Evolutionary conservation across 2,329 filamentous ascomycete species (phyloP), one percentile per base, ranked within the genome.

Genomic region (Ophiostoma perfectum): DNA sequence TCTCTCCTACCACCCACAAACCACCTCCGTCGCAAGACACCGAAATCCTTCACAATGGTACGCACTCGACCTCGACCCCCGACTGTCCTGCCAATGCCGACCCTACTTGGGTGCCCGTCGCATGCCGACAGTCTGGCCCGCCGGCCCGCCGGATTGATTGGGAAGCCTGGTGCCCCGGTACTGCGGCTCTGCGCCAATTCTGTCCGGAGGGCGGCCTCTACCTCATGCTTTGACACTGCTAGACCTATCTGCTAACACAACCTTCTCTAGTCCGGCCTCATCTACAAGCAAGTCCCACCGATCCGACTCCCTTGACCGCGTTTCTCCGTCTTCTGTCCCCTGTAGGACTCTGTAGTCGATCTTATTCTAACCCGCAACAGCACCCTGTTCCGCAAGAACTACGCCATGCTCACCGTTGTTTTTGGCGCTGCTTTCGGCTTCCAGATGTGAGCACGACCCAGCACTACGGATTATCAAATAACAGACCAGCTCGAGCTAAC

Each of bases 341-440:
- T 27, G 16, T 12, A 36, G 14, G 8, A 2, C n/a, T 36, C 36
- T 4, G 5, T 18, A 6, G 1, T 11, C n/a, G 58, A 66, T 52
- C 49, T 65, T 5, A 12, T 58, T 55, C 69, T 70, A 72, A 71
- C 69, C 66, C 64, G 7, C 0, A 16, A 73, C 80, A 98, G 95
- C 84, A 80, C 87, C 77, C 76, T 98, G 74, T 89, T 98, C 84
- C 89, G 90, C 80, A 89, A 86, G 78, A 99, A 99, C 85, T 90
- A 86, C 75, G 84, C 90, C 78, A 97, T 97, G 87, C 84, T 99
- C 76, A 89, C 87, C 74, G 85, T 88, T 73, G 91, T 99, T 78
- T 99, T 99, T 79, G 86, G 83, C 74, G 85, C 88, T 73, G 94
- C 93, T 74, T 99, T 99, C 78, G 91, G 85, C 72, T 93, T 96